phyloP scores from a whole-genome alignment of 768 basidiomycete species.

The Calocybe gangraenosa region DNA sequence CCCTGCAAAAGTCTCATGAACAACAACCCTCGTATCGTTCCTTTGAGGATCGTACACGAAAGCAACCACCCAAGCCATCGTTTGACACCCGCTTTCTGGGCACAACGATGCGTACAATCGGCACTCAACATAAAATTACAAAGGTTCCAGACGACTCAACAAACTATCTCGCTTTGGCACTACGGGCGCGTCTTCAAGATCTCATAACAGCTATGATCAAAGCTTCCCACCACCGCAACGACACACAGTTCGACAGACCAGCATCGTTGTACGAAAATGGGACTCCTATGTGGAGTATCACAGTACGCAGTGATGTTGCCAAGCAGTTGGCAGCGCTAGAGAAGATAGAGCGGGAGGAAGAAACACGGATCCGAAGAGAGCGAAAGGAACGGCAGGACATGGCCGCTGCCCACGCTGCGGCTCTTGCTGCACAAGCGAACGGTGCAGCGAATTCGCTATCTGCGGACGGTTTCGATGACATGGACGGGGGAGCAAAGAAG shows the following conservation, averaged over 20 bases:
- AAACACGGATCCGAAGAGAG: constrained; percentile 68
- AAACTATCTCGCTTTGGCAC: constrained; percentile 75
- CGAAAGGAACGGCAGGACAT: constrained; percentile 74
- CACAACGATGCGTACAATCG: constrained; percentile 64
- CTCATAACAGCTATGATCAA: constrained; percentile 64
- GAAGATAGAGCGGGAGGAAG: constrained; percentile 79
- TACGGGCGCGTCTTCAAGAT: constrained; percentile 70
- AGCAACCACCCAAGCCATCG: constrained; percentile 65
- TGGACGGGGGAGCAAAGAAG: constrained; percentile 59
- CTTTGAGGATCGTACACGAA: constrained; percentile 75
- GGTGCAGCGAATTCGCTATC: constrained; percentile 26
- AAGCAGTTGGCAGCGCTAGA: constrained; percentile 78
- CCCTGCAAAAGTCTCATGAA: constrained; percentile 62
- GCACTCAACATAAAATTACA: constrained; percentile 63
- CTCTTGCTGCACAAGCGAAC: constrained; percentile 53
- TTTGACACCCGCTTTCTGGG: constrained; percentile 68
- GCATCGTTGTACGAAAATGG: constrained; percentile 64
- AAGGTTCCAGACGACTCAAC: constrained; percentile 66
- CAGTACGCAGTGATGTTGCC: constrained; percentile 72
- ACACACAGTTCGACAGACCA: constrained; percentile 64
- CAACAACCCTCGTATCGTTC: constrained; percentile 59
- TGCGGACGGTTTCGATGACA: constrained; percentile 35
- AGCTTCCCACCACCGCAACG: constrained; percentile 65
- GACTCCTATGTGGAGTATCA: constrained; percentile 79
- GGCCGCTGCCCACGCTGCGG: constrained; percentile 65